phyloP scores from a whole-genome alignment of 225 moss, liverwort and hornwort genomes.

The Takakia lepidozioides region DNA sequence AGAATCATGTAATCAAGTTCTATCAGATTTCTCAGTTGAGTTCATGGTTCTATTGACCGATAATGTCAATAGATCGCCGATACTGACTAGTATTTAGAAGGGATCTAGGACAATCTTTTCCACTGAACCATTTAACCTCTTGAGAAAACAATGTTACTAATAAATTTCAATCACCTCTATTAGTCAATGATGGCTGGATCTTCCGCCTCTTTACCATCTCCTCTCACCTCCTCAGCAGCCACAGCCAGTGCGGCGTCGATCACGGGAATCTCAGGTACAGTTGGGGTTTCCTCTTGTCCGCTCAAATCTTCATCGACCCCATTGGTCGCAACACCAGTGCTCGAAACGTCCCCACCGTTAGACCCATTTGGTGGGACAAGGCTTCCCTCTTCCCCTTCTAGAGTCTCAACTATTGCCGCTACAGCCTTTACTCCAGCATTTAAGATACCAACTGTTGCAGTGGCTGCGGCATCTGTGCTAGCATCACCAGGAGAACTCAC shows the following conservation, averaged over 20 bases:
- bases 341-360: conserved; percentile 7
- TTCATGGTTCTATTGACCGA: no score
- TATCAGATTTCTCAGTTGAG: no score
- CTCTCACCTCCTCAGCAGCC: conserved; percentile 72
- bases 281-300: conserved; percentile 30
- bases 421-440: conserved; percentile 40
- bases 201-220: conserved; percentile 58
- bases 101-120: no score
- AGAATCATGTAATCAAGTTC: no score
- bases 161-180: conserved; percentile 63
- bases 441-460: conserved; percentile 34
- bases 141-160: no score
- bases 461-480: conserved; percentile 26
- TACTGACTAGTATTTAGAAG: no score
- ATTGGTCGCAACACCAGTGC: conserved; percentile 13
- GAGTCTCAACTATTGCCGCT: conserved; percentile 21
- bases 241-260: conserved; percentile 40
- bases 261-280: conserved; percentile 58
- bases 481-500: conserved; percentile 25
- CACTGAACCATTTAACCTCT: no score
- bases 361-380: conserved; percentile 12
- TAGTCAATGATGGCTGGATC: conserved; percentile 60
- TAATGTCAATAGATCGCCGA: no score
- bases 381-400: conserved; percentile 13
- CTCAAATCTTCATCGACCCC: conserved; percentile 24